These are phyloP conservation scores for Stachybotrys echinatus DNA, from an alignment of 2,329 filamentous ascomycete genomes.

Conservation along the genomic window DNA sequence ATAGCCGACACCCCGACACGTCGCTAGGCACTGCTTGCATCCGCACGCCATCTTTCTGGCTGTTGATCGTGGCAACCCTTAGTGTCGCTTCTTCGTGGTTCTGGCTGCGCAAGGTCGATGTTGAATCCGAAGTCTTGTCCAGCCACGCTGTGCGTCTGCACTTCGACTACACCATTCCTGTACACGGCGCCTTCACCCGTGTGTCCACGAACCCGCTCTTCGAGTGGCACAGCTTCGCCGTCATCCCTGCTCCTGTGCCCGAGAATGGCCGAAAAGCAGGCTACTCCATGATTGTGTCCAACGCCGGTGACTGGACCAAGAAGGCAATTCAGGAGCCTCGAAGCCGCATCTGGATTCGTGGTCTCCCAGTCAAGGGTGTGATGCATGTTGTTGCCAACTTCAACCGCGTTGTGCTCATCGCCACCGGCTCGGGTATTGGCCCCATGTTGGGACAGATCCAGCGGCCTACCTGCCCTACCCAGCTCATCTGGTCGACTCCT, in stretches of 20 bases:
- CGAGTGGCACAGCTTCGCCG: conserved; percentile 74
- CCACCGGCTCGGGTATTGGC: conserved; percentile 69
- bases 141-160: conserved; percentile 66
- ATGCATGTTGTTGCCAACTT: conserved; percentile 64
- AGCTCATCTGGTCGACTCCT: conserved; percentile 66
- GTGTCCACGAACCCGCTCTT: conserved; percentile 57
- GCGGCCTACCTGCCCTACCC: conserved; percentile 37
- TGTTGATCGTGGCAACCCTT: conserved; percentile 56
- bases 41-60: conserved; percentile 53
- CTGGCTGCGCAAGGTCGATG: conserved; percentile 60
- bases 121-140: conserved; percentile 64
- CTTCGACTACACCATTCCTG: conserved; percentile 58
- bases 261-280: conserved; percentile 26
- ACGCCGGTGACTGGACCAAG: conserved; percentile 70
- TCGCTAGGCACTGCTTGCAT: conserved; percentile 32
- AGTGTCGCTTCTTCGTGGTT: conserved; percentile 70
- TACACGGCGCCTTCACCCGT: conserved; percentile 41
- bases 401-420: conserved; percentile 60
- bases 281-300: conserved; percentile 65
- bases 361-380: conserved; percentile 61
- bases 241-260: conserved; percentile 54
- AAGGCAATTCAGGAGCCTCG: conserved; percentile 58
- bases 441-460: conserved; percentile 59
- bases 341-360: conserved; percentile 60
- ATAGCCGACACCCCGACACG: too few species aligned